Conservation (phyloP, 1,139 yeast genomes). For the Starmera stellimalicola region DNA sequence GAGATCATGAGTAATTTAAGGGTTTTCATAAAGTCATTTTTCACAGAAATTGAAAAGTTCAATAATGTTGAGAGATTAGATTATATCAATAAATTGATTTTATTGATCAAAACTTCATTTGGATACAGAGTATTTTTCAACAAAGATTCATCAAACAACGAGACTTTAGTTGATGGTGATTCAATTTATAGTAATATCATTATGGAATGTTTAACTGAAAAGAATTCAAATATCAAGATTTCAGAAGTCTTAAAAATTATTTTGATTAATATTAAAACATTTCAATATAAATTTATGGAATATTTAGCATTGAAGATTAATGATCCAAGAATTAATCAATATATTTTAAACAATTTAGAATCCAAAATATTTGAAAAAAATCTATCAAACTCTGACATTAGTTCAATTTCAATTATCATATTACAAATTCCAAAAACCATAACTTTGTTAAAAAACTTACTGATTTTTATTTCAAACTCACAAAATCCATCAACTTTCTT, state of each 20-base stretch:
- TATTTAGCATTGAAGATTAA: too few relatives aligned
- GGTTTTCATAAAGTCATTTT: slow-evolving; percentile 1
- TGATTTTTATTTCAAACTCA: background rate
- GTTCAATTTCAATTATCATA: background rate
- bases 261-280: slow-evolving; percentile 8
- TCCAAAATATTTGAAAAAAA: slow-evolving; percentile 12
- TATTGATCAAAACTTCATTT: slow-evolving; percentile 11
- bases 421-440: background rate
- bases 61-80: slow-evolving; percentile 5
- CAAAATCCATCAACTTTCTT: too few relatives aligned
- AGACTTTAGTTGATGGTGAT: slow-evolving; percentile 3
- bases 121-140: slow-evolving; percentile 5
- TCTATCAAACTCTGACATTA: slow-evolving; percentile 3
- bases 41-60: background rate
- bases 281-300: slow-evolving; percentile 10
- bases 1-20: background rate
- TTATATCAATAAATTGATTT: slow-evolving; percentile 9
- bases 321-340: slow-evolving; percentile 3
- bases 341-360: slow-evolving; percentile 15
- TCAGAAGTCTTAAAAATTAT: slow-evolving; percentile 12
- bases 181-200: slow-evolving; percentile 10
- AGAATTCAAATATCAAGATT: slow-evolving; percentile 3
- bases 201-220: background rate
- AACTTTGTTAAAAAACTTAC: background rate
- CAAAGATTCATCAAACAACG: slow-evolving; percentile 1